Evolutionary conservation across 371 early-diverging fungal genomes (phyloP), one percentile per base, ranked within the genome.

Genomic region (Smittium mucronatum): DNA sequence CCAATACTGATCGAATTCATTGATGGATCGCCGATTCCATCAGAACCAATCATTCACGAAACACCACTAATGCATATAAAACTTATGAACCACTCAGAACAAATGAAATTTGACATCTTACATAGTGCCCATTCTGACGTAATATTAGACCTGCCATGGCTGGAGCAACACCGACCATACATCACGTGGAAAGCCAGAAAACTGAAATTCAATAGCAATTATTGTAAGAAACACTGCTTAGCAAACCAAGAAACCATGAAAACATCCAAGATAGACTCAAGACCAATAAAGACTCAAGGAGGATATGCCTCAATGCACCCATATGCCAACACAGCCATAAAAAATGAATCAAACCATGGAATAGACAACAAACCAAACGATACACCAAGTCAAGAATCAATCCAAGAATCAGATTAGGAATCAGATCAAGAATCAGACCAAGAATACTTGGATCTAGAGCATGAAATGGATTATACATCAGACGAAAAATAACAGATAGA

Each of bases 211-310:
- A 21, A 47, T 11, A 21, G 47, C 47, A 21, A 5, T 47, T 47
- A 47, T 21, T 47, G 47, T 47, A 47, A 47, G 21, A 47, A 5
- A 11, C 5, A 47, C 47, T 47, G 47, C 47, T 5, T 47, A 5
- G n/a, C 63, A 28, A 61, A 30, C 16, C 30, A 61, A 61, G 63
- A 61, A 11, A 61, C n/a, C 63, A 61, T 5, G 63, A 5, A 5
- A 28, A 61, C n/a, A 61, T 15, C 63, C 63, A 61, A 33, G 63
- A 61, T n/a, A 28, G n/a, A 30, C n/a, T 15, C 63, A 5, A 61
- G 5, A n/a, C 47, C 47, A n/a, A n/a, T n/a, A n/a, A n/a, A n/a
- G 25, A 25, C 25, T 25, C 25, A 25, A 58, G 25, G 25, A n/a
- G 58, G 58, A 25, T 58, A n/a, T 25, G 25, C n/a, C 58, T 25